phyloP scores from a whole-genome alignment of 129 eudicot genomes.

The Heracleum sosnowskyi region DNA sequence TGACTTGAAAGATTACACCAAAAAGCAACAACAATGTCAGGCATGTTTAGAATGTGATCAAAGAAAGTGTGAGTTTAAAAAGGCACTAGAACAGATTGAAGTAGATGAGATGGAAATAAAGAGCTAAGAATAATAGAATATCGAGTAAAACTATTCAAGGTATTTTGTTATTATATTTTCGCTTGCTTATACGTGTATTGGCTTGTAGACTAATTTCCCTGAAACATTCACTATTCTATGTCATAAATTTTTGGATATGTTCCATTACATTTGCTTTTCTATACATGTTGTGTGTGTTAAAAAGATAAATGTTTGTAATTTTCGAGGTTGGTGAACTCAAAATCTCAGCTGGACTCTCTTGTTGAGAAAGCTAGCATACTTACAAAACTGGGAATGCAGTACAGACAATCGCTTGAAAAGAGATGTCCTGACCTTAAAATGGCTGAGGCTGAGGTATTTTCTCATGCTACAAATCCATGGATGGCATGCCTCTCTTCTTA shows the following conservation, averaged over 20 bases:
- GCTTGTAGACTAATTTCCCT: background rate
- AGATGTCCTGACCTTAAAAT: constrained; percentile 55
- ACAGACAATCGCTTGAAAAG: constrained; percentile 55
- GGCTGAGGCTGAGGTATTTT: constrained; percentile 79
- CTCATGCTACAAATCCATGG: constrained; percentile 5
- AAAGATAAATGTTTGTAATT: constrained; percentile 11
- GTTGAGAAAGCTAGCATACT: constrained; percentile 38
- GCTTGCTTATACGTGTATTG: constrained; percentile 1
- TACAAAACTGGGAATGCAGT: constrained; percentile 27
- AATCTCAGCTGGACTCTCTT: constrained; percentile 38
- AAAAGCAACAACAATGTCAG: constrained; percentile 30
- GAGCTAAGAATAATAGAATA: constrained; percentile 28
- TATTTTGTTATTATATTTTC: constrained; percentile 11
- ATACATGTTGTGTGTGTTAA: background rate
- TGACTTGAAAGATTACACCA: constrained; percentile 29
- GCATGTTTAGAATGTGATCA: constrained; percentile 31
- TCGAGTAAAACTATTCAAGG: constrained; percentile 41
- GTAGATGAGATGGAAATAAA: constrained; percentile 31
- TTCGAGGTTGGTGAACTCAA: constrained; percentile 43
- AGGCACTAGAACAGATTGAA: constrained; percentile 37
- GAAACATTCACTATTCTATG: background rate
- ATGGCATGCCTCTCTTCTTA: background rate
- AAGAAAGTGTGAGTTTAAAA: constrained; percentile 23
- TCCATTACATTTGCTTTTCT: background rate
- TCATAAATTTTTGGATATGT: background rate